Evolutionary conservation across 495 filamentous ascomycete genomes (phyloP), one percentile per base, ranked within the genome.

Genomic region (Penicillium soppii): DNA sequence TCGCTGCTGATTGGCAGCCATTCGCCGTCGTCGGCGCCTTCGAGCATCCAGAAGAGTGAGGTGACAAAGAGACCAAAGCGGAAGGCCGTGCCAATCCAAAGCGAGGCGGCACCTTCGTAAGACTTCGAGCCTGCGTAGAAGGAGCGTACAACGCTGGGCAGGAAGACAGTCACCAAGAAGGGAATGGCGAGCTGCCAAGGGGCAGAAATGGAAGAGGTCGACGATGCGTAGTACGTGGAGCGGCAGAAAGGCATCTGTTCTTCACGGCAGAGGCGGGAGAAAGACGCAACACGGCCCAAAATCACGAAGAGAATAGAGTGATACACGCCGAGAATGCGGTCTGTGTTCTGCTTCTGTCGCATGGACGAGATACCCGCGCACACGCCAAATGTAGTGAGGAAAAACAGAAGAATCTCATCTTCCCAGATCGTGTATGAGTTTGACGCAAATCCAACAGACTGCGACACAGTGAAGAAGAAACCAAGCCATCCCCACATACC

Each of bases 381-480:
- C 17, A 90, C 69, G 22, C 90, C 92, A 67, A 97, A 97, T 0
- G 92, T 95, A 3, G 82, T 80, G 47, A 97, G 81, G 74, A 97
- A 91, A 73, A 92, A 95, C 2, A 92, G 72, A n/a, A 95, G 76
- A 38, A 95, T 96, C 15, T 91, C 88, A 58, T 97, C 95, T 72
- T 99, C 94, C 95, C 95, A 97, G 54, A 99, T 96, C 5, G 92
- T 97, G 69, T 91, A 99, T 2, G 94, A 97, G 64, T 97, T 99
- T 4, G 94, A 92, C 0, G 91, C 94, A 68, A 97, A 97, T 30
- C 92, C 92, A 54, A 89, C 70, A 13, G 89, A 94, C 64, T 95
- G 90, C 55, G 83, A 82, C 21, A 89, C 65, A 0, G 91, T 92
- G 56, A 96, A 89, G 21, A 92, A 63, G 33, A 92, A 66, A 1